Evolutionary conservation across 768 basidiomycete genomes (phyloP), one percentile per base, ranked within the genome.

Genomic region (Clathrus columnatus): DNA sequence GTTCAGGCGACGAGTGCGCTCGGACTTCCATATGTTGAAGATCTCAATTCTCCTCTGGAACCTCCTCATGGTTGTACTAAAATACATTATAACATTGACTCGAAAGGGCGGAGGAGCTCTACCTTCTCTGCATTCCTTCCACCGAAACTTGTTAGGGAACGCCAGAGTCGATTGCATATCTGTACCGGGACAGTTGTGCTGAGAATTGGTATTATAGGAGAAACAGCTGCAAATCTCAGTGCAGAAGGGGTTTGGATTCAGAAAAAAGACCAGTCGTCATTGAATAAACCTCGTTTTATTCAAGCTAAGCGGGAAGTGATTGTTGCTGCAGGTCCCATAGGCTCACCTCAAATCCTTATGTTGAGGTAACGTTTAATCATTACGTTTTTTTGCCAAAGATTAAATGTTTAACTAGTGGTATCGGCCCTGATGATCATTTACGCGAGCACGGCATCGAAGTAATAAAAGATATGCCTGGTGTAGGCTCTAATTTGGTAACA

Each of bases 331-430:
- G 64, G 64, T 20, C 52, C 61, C 18, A 52, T 64, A 42, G 36
- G 56, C 48, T 62, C 63, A 8, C 63, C 64, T 11, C 63, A 64
- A 50, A 17, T 65, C 14, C 60, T 65, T 3, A 32, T 58, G 32
- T 61, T 64, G 10, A 69, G 68, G 67, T 67, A 20, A 23, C 26
- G 17, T 41, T 41, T 16, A 14, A 17, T 44, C 21, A 32, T 7
- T 11, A 10, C 23, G 16, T 8, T 7, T 4, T 45, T 18, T 17
- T 5, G 21, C 26, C 20, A 16, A 27, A 26, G 8, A 18, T 44
- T 26, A 18, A 24, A 17, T 27, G 18, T 29, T 36, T 4, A 14
- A 36, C 7, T 18, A 57, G 54, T 5, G 63, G 63, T 4, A 47
- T 64, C 28, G 63, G 63, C 17, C 60, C 58, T n/a, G 32, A 29